Conservation (phyloP, 768 basidiomycete species). For the Favolaschia claudopus region DNA sequence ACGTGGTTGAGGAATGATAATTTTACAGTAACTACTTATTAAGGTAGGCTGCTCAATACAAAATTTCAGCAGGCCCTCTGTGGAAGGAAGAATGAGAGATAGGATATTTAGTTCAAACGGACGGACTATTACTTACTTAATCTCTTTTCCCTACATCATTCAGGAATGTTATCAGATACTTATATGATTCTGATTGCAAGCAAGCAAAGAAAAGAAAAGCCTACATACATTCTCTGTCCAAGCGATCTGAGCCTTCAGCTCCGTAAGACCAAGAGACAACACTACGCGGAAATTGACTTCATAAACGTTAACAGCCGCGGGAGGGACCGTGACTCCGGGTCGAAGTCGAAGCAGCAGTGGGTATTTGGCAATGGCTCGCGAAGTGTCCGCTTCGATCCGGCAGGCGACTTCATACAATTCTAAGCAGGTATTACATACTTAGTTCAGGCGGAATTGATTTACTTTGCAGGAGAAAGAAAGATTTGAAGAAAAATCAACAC, state of each 20-base stretch:
- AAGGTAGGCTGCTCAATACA: conserved; percentile 30
- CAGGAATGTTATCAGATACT: no score
- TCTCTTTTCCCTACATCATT: conserved; percentile 42
- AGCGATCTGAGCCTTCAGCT: conserved; percentile 57
- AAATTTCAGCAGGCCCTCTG: conserved; percentile 47
- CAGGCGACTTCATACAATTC: background rate
- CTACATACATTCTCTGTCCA: conserved; percentile 58
- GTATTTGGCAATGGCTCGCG: background rate
- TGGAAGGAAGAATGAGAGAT: background rate
- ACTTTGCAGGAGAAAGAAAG: no score
- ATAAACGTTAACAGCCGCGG: conserved; percentile 36
- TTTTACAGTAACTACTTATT: no score
- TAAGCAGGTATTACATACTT: background rate
- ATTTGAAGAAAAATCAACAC: background rate
- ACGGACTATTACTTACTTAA: conserved; percentile 35
- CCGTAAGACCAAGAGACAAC: conserved; percentile 60
- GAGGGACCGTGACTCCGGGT: background rate
- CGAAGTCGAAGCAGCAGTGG: background rate
- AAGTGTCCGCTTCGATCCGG: conserved; percentile 10
- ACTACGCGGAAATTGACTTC: conserved; percentile 50
- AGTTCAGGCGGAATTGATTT: background rate
- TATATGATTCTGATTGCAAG: background rate
- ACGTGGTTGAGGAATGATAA: no score
- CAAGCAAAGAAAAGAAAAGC: background rate
- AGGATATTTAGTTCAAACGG: background rate